A percentile compares a stretch with the other conserved stretches of the same genome.
These are phyloP conservation scores for Hippophae gyantsensis DNA, from an alignment of 306 rosid genomes.

Conservation along the genomic window DNA sequence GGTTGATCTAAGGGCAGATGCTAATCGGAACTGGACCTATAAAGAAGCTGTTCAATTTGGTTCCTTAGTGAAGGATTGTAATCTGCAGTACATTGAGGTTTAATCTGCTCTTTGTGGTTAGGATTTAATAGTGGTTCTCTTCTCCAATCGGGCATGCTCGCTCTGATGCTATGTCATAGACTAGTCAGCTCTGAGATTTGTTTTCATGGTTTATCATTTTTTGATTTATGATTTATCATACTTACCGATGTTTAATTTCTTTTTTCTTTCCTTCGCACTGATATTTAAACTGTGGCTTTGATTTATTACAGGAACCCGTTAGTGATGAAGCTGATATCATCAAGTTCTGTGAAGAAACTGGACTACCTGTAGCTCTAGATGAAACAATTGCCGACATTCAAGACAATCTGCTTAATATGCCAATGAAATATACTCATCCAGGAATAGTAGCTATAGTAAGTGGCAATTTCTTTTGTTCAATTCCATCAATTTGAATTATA, in stretches of 20 bases:
- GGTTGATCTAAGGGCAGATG: constrained; percentile 74
- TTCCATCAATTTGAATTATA: not conserved
- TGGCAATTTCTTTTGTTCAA: constrained; percentile 15
- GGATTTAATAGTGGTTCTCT: not conserved
- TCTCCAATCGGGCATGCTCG: not conserved
- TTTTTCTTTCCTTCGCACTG: not conserved
- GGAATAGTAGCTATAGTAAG: constrained; percentile 85
- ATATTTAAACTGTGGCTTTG: constrained; percentile 13
- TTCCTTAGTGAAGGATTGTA: constrained; percentile 62
- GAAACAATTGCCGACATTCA: constrained; percentile 64
- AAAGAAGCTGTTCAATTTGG: constrained; percentile 79
- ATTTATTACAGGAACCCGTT: constrained; percentile 74
- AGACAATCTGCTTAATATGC: constrained; percentile 53
- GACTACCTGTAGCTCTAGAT: constrained; percentile 82
- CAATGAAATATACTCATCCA: constrained; percentile 63
- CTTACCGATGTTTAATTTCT: not conserved
- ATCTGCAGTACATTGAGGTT: constrained; percentile 89
- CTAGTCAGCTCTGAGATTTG: not conserved
- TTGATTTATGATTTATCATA: constrained; percentile 4
- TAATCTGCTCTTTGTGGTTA: not conserved
- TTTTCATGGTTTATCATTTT: not conserved
- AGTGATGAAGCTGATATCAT: constrained; percentile 59
- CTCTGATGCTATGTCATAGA: not conserved
- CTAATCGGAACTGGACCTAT: constrained; percentile 79
- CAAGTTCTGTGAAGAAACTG: constrained; percentile 75